Percentiles rank a stretch among this genome's conserved stretches.
Conservation (phyloP, 805 yeast genomes). For the Ogataea sp. region DNA sequence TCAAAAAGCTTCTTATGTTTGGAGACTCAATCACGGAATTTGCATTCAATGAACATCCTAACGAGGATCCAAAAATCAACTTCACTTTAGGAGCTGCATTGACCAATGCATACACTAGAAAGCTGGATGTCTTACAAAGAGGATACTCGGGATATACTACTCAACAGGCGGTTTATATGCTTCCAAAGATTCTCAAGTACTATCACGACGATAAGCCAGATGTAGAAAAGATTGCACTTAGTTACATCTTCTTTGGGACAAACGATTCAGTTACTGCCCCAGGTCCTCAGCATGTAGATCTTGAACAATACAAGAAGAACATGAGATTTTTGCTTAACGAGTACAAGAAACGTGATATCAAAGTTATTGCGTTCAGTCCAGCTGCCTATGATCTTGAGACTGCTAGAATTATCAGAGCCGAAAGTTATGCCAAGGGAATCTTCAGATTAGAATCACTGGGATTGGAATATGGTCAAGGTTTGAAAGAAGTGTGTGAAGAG, state of each 20-base stretch:
- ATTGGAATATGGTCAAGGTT: constrained; percentile 41
- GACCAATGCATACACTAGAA: constrained; percentile 41
- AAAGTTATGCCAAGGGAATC: constrained; percentile 26
- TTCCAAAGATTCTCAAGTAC: constrained; percentile 40
- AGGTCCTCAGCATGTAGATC: constrained; percentile 35
- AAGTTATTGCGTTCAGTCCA: constrained; percentile 56
- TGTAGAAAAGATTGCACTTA: constrained; percentile 25
- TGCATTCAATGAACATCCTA: constrained; percentile 16
- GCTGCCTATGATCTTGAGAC: constrained; percentile 40
- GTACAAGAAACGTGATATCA: constrained; percentile 34
- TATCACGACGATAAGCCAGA: constrained; percentile 32
- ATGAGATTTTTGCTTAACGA: constrained; percentile 32
- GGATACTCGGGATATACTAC: constrained; percentile 78
- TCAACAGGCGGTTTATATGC: constrained; percentile 44
- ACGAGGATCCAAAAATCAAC: constrained; percentile 4
- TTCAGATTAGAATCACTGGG: constrained; percentile 39
- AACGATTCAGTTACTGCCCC: constrained; percentile 49
- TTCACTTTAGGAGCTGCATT: constrained; percentile 25
- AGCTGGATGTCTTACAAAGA: constrained; percentile 59
- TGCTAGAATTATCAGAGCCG: constrained; percentile 25
- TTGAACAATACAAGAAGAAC: constrained; percentile 43
- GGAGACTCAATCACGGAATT: constrained; percentile 31
- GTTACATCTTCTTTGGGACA: constrained; percentile 71
- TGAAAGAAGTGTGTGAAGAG: constrained; percentile 35
- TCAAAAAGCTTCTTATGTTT: constrained; percentile 21